Base-by-base conservation (phyloP, 352 stramenopile species). In the Hyaloperonospora arabidopsidis region DNA sequence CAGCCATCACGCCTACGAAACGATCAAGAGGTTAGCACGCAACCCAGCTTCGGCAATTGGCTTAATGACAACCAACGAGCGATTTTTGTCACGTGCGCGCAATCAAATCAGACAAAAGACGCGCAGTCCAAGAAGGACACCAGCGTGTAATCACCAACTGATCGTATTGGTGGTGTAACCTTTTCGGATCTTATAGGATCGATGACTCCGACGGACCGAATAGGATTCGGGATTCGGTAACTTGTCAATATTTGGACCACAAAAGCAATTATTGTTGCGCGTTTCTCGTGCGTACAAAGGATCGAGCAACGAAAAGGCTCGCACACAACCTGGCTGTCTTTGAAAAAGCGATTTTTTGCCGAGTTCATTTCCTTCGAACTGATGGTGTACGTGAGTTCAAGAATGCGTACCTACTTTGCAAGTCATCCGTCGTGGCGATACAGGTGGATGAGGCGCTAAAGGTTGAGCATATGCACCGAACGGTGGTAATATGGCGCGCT, bases 111-210 rank as follows among this genome's bases (percentile, higher is more conserved):
- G 35, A 21, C 10, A 45, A 54, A 25, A 11, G 45, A 19, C 32
- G 34, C 14, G 32, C 12, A 25, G 38, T 18, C 25, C 0, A 70
- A 72, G 35, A 65, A 57, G 4, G 45, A 53, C 32, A 56, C 51
- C 6, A 15, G 17, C 15, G 2, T 12, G 38, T 2, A 44, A 2
- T 22, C 38, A 17, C 38, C 38, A 15, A 44, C 21, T 17, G 17
- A 44, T 21, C 12, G 15, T 2, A 22, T 44, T 22, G 38, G 38
- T 21, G 38, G n/a, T 14, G 32, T 53, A 11, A 45, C 45, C 14
- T 45, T 29, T 15, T 35, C 8, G 11, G 47, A 53, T 18, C 17
- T 45, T 11, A 45, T 45, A 21, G 32, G 47, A 5, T 32, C 32
- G 21, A 45, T 45, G 21, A 45, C 32, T 2, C 47, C 32, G 8